These are phyloP conservation scores for Ganoderma meredithae DNA, from an alignment of 1,284 basidiomycete species.

Conservation along the genomic window DNA sequence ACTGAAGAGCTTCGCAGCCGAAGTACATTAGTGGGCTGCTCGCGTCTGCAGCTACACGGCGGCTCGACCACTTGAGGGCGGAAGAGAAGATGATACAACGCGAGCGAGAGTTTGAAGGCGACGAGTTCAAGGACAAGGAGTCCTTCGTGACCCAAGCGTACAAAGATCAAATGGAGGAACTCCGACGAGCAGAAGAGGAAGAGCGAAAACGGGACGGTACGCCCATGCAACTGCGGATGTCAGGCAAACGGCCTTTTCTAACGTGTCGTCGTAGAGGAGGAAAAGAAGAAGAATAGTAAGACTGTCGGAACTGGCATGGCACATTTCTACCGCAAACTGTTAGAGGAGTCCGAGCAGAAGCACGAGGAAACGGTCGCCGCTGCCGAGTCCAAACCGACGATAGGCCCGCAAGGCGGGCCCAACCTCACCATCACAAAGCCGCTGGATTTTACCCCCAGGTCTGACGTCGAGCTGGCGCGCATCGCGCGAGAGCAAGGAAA, in stretches of 20 bases:
- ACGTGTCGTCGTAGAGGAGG: conserved; percentile 52
- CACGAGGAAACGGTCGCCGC: conserved; percentile 81
- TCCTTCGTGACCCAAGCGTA: conserved; percentile 98
- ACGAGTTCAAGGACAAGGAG: conserved; percentile 95
- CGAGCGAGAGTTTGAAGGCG: conserved; percentile 93
- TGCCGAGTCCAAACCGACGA: conserved; percentile 54
- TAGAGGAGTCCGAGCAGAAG: conserved; percentile 82
- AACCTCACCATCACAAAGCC: conserved; percentile 80
- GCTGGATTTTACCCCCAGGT: conserved; percentile 60
- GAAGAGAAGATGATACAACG: conserved; percentile 98
- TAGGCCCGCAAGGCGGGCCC: conserved; percentile 66
- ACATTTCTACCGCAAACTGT: conserved; percentile 85
- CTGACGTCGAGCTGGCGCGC: conserved; percentile 77
- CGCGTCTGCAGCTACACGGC: conserved; percentile 85
- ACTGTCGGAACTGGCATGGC: conserved; percentile 76
- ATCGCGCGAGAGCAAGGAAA: conserved; percentile 78
- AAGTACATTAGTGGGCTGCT: conserved; percentile 93
- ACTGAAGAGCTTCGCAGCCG: conserved; percentile 61
- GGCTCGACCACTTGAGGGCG: conserved; percentile 90
- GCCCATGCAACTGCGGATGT: conserved; percentile 32
- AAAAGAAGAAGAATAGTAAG: conserved; percentile 66
- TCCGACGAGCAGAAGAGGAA: conserved; percentile 90
- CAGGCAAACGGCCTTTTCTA: not conserved
- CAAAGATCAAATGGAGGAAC: conserved; percentile 95
- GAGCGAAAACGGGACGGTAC: conserved; percentile 87